Evolutionary conservation across 2,329 filamentous ascomycete genomes (phyloP), one percentile per base, ranked within the genome.

Genomic region (Sporothrix globosa): DNA sequence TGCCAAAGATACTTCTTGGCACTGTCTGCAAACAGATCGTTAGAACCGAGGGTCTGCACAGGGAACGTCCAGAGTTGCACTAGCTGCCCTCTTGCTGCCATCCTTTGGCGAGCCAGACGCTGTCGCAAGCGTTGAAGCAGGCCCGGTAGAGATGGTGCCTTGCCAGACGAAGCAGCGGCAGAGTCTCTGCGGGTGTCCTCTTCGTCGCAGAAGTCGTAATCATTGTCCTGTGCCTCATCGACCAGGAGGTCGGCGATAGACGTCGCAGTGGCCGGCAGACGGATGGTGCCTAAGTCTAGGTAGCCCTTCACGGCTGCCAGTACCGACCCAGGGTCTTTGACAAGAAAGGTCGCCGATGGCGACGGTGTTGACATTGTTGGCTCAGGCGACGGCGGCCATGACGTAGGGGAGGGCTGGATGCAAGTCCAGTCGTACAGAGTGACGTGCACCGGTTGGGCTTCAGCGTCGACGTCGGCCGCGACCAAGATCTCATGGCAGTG

Each of bases 21-120:
- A 11, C n/a, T 46, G n/a, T 60, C 30, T 14, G 11, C 34, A 27
- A 63, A 63, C 21, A 63, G 21, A 21, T 63, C 44, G 21, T 46
- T 13, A 7, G 58, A n/a, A 5, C 10, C 1, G 4, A 17, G n/a
- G 39, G n/a, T 46, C n/a, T 46, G 58, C 39, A 27, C 39, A 5
- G 58, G 13, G 41, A 63, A 46, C 9, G 58, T 27, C 39, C 21
- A 63, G 17, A 63, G 58, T 21, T 63, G 58, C n/a, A 60, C 30
- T 6, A 41, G 39, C 21, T 11, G 58, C 7, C 30, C 30, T n/a
- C 7, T 30, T 41, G 27, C 30, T 21, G 30, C 13, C 30, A 19
- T 60, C 19, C 5, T 30, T 54, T 54, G 24, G 52, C 19, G n/a
- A 9, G 56, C 30, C 19, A 63, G n/a, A 21, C 41, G 39, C 21